Base-by-base conservation (phyloP, 768 basidiomycete genomes). In the Auriscalpium orientale region DNA sequence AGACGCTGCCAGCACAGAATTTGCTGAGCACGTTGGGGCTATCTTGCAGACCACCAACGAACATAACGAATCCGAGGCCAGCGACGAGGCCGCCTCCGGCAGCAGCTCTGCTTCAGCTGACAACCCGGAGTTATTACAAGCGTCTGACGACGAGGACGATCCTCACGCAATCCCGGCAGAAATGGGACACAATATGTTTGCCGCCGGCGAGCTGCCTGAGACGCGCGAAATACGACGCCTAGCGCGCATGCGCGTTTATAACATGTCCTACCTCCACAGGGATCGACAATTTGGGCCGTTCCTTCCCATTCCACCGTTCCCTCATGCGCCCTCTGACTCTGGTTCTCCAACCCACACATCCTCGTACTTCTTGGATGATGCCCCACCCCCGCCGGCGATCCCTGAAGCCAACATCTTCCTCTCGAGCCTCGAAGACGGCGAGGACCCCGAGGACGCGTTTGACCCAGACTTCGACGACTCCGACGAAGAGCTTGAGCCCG, bases 241-340 rank as follows among this genome's bases (percentile, higher is more conserved):
- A 8, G 73, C 74, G 1, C 64, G 74, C 15, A 59, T 63, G n/a
- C 68, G 64, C 13, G 71, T 72, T 0, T 75, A 74, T 52, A 67
- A 74, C 50, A 68, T 73, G 49, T 60, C 68, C 10, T 74, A 72
- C 36, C 63, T 73, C 18, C 60, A 56, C 34, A 53, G 59, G 1
- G 66, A 71, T 20, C 67, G 72, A 16, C 64, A 59, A 22, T 75
- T 68, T 65, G 74, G 74, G 0, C 74, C 74, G 1, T 74, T 69
- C 60, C 66, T 74, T 12, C 70, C 69, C 6, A 47, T 60, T 40
- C 37, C 48, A 10, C 28, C 28, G 5, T 28, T 28, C 4, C 28
- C 28, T 28, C 7, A 4, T 2, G 28, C 28, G 4, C 28, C 28
- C 28, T 2, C 2, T 7, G 28, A 28, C 28, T 28, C 28, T 7